Conservation (phyloP, 2,329 filamentous ascomycete genomes). For the Colletotrichum liriopes region DNA sequence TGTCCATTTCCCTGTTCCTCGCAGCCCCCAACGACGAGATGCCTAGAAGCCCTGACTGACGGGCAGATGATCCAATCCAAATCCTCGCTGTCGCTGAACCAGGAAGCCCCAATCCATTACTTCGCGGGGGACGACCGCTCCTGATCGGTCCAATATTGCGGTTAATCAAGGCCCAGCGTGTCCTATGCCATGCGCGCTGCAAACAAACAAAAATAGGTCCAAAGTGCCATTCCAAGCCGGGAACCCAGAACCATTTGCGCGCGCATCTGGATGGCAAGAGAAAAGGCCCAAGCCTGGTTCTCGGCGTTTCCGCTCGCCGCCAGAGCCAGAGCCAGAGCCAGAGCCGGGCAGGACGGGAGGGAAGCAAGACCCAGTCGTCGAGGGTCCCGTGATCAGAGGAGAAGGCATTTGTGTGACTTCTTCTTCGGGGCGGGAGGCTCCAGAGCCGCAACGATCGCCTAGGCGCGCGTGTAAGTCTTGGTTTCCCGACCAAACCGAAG, state of each 20-base stretch:
- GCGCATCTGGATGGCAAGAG: constrained; percentile 39
- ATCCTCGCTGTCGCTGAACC: constrained; percentile 34
- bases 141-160: constrained; percentile 32
- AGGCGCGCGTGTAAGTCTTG: constrained; percentile 41
- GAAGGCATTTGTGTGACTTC: constrained; percentile 77
- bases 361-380: constrained; percentile 29
- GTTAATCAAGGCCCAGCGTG: constrained; percentile 39
- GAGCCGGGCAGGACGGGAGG: constrained; percentile 35
- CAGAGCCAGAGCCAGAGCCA: constrained; percentile 34
- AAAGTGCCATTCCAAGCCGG: constrained; percentile 41
- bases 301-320: constrained; percentile 40
- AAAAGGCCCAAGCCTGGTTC: constrained; percentile 41
- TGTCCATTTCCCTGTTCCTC: constrained; percentile 22
- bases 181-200: constrained; percentile 43
- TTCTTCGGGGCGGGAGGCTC: constrained; percentile 90
- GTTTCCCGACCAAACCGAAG: constrained; percentile 24
- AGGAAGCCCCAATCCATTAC: constrained; percentile 35
- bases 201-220: constrained; percentile 37
- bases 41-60: constrained; percentile 30
- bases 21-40: constrained; percentile 15
- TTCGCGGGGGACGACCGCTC: constrained; percentile 31
- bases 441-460: constrained; percentile 96
- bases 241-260: constrained; percentile 35
- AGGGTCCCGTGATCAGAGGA: constrained; percentile 66
- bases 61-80: constrained; percentile 39